Conservation (phyloP, 148 eudicot genomes). For the Oxyria digyna region DNA sequence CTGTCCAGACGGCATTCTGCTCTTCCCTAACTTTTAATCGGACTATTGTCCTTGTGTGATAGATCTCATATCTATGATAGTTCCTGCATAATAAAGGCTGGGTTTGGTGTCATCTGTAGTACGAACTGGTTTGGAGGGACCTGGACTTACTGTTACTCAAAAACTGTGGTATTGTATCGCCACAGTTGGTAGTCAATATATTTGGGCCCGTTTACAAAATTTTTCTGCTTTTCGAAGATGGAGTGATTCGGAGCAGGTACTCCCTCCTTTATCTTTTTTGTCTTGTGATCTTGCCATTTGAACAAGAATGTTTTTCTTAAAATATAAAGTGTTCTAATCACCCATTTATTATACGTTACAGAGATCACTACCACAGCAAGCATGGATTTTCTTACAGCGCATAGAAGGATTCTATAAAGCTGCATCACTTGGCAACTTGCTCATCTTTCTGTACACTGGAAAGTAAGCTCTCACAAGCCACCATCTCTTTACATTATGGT, state of each 20-base stretch:
- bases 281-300: background rate
- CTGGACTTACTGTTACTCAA: constrained; percentile 80
- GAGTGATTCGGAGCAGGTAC: constrained; percentile 93
- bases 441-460: constrained; percentile 79
- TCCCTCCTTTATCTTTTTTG: background rate
- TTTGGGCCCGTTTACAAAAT: constrained; percentile 84
- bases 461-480: constrained; percentile 37
- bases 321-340: background rate
- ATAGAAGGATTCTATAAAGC: constrained; percentile 88
- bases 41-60: too few relatives aligned
- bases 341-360: constrained; percentile 16
- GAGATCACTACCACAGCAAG: constrained; percentile 70
- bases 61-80: too few relatives aligned
- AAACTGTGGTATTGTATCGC: constrained; percentile 90
- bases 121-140: constrained; percentile 88
- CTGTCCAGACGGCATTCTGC: too few relatives aligned
- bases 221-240: constrained; percentile 96
- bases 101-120: constrained; percentile 32
- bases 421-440: constrained; percentile 82
- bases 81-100: background rate
- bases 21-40: too few relatives aligned
- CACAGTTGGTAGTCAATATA: constrained; percentile 86
- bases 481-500: background rate
- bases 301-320: background rate
- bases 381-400: constrained; percentile 78